Evolutionary conservation across 352 stramenopile genomes (phyloP).

Genomic region (Phytophthora chlamydospora): DNA sequence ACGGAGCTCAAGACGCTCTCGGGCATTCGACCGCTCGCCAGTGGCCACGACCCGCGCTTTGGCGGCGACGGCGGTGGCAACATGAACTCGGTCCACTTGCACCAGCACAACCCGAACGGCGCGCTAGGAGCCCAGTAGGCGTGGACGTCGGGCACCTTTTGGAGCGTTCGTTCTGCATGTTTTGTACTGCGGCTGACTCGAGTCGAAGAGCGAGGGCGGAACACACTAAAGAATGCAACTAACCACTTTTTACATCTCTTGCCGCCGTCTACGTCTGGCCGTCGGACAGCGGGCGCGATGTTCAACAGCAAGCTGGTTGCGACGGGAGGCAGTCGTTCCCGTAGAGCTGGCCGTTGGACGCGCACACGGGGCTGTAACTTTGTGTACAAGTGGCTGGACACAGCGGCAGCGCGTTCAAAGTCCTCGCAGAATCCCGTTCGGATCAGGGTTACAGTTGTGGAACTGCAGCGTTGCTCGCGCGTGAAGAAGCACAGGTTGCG

Average conservation of each 20-base stretch:
- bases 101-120: conserved; percentile 44
- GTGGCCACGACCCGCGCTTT: conserved; percentile 59
- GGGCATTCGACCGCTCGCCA: conserved; percentile 63
- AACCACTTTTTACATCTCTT: conserved; percentile 18
- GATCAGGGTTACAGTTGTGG: conserved; percentile 29
- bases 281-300: conserved; percentile 23
- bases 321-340: conserved; percentile 54
- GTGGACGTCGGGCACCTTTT: conserved; percentile 7
- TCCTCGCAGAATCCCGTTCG: conserved; percentile 36
- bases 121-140: conserved; percentile 28
- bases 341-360: conserved; percentile 56
- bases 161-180: conserved; percentile 18
- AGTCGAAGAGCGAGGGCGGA: conserved; percentile 6
- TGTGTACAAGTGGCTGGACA: conserved; percentile 49
- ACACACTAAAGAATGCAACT: conserved; percentile 28
- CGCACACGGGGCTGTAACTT: conserved; percentile 52
- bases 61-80: conserved; percentile 46
- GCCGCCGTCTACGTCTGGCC: conserved; percentile 2
- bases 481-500: conserved; percentile 51
- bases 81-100: conserved; percentile 59
- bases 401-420: conserved; percentile 17
- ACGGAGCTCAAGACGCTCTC: conserved; percentile 98
- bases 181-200: conserved; percentile 25
- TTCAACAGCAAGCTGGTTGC: conserved; percentile 24
- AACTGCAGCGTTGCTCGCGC: conserved; percentile 37